These are phyloP conservation scores for Vitis rotundifolia DNA, from an alignment of 164 flowering plant species.

Conservation along the genomic window DNA sequence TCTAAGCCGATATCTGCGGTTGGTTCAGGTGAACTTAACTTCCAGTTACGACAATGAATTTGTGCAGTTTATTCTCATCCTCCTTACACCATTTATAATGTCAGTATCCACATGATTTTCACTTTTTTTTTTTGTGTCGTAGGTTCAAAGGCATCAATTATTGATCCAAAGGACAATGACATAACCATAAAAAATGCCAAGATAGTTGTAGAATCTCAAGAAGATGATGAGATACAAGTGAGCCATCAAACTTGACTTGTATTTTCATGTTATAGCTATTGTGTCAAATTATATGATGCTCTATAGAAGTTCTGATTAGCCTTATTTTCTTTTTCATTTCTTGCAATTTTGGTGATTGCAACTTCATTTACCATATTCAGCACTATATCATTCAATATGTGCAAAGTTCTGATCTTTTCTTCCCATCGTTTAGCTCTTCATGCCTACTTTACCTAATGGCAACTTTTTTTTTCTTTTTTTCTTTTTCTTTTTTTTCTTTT, in stretches of 20 bases:
- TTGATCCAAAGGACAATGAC: conserved; percentile 34
- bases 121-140: conserved; percentile 8
- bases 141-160: conserved; percentile 64
- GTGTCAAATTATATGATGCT: no score
- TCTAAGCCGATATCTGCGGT: conserved; percentile 37
- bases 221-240: conserved; percentile 57
- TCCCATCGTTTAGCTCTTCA: no score
- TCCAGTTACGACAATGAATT: neutral
- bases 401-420: no score
- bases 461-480: no score
- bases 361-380: neutral
- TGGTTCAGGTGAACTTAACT: conserved; percentile 45
- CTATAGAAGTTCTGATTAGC: neutral
- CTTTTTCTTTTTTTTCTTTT: no score
- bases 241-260: conserved; percentile 13
- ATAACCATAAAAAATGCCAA: conserved; percentile 40
- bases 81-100: neutral
- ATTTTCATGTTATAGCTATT: neutral
- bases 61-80: neutral
- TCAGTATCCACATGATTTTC: neutral
- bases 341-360: neutral
- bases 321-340: neutral
- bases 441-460: no score
- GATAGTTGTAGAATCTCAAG: conserved; percentile 54
- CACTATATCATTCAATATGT: no score